Evolutionary conservation across 2,329 filamentous ascomycete species (phyloP), one percentile per base, ranked within the genome.

Genomic region (Mycogone perniciosa): DNA sequence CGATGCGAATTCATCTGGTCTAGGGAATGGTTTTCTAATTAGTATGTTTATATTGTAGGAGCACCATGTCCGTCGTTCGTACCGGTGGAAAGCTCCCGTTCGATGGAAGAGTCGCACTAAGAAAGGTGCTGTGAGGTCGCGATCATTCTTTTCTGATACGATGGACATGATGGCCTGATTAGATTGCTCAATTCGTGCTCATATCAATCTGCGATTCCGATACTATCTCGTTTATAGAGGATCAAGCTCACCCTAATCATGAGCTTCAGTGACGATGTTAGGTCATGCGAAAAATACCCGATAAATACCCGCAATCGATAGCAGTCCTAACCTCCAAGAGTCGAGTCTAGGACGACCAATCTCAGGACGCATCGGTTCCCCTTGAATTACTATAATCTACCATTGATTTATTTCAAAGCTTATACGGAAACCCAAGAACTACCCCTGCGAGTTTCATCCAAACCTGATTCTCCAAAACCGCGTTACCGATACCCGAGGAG

Each of bases 61-160:
- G 27, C 30, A 5, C 31, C n/a, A 11, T 42, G 29, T 9, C 29
- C 4, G n/a, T 30, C 31, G 20, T 45, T 29, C 62, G 48, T 69
- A 83, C 83, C 80, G 79, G 69, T 90, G 85, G 62, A 89, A 91
- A 38, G 79, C 76, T 60, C 84, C 81, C 20, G 76, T 81, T 53
- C 84, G 82, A 70, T 92, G 95, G 74, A 91, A 95, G 54, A 96
- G 79, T 65, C 88, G 90, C 13, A 96, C 75, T 54, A 92, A 80
- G 70, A 95, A 96, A 5, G 90, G 91, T 3, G 87, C 82, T 9
- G 83, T 87, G 43, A 78, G 77, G 62, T 88, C 79, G 55, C 85
- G 83, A 65, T 90, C 82, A 60, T 44, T 50, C 34, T 46, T 46
- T 27, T 51, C 55, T 11, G 55, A 54, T 13, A 85, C 20, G 20